Evolutionary conservation across 1,284 basidiomycete species (phyloP), one percentile per base, ranked within the genome.

Genomic region (Peniophora sp.): DNA sequence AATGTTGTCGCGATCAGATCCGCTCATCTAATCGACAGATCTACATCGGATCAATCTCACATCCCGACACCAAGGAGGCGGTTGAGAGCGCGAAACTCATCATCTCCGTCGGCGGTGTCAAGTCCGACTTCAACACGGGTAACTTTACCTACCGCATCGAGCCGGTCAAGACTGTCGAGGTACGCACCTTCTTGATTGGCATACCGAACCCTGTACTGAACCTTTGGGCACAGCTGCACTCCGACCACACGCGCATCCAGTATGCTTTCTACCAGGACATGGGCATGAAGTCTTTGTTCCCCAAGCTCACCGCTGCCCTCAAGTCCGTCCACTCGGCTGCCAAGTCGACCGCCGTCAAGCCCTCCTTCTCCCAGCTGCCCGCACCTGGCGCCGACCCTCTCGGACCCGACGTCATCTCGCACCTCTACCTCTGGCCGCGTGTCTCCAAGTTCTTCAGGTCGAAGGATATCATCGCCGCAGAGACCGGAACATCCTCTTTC

Each of bases 51-150:
- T 79, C 79, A 3, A 80, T 92, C 60, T 86, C 80, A n/a, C 74
- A 81, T 47, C 81, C 84, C 0, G 73, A 71, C 15, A 76, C 95
- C 57, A 84, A 83, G 64, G 76, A 88, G 49, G 81, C 79, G 54
- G 84, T 97, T 34, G 92, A 97, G 67, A 71, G 65, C 1, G 84
- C 92, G 10, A 92, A 92, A 61, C 75, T 97, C 48, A 84, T 95
- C 52, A 69, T 98, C 27, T 89, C 86, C 36, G 73, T 97, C 53
- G 95, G 95, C 18, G 71, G 75, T 1, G 70, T 97, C 47, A 84
- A 84, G 68, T 85, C 79, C 53, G 96, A 98, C 65, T 97, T 95
- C 75, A 97, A 98, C 64, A 88, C 87, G 15, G 92, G 88, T 44
- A 85, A 85, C 66, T 92, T 88, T 64, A 85, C 85, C 0, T 88